phyloP scores from a whole-genome alignment of 345 rosid species.

The Capsella bursapastoris region DNA sequence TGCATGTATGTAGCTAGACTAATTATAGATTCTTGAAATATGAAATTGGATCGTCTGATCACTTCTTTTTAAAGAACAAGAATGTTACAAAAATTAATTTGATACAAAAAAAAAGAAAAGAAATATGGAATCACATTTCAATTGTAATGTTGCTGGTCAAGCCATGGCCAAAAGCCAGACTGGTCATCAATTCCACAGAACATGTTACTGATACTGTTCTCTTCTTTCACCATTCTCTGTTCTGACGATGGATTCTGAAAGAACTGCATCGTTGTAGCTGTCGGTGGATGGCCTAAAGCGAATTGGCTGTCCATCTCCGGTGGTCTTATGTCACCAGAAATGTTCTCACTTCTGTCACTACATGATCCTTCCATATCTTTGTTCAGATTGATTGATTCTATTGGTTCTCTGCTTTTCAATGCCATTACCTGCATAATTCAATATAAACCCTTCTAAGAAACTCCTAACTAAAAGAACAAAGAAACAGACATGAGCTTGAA shows the following conservation, averaged over 20 bases:
- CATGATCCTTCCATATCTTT: slow-evolving; percentile 92
- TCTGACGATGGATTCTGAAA: slow-evolving; percentile 58
- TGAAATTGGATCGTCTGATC: slow-evolving; percentile 29
- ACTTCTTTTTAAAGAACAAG: neutral
- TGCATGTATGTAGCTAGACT: slow-evolving; percentile 19
- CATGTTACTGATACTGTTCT: slow-evolving; percentile 76
- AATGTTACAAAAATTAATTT: neutral
- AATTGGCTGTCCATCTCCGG: slow-evolving; percentile 61
- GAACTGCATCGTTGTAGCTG: slow-evolving; percentile 53
- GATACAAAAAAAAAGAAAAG: neutral
- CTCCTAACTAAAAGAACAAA: neutral
- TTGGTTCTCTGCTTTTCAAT: slow-evolving; percentile 77
- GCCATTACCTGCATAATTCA: slow-evolving; percentile 62
- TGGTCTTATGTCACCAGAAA: slow-evolving; percentile 72
- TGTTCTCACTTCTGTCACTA: slow-evolving; percentile 84
- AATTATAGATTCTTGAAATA: slow-evolving; percentile 31
- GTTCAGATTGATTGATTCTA: slow-evolving; percentile 82
- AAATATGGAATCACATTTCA: slow-evolving; percentile 32
- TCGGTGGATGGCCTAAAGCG: slow-evolving; percentile 43
- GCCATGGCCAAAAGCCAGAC: slow-evolving; percentile 94
- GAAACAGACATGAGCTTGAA: neutral
- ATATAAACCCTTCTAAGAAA: neutral
- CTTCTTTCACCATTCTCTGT: slow-evolving; percentile 78
- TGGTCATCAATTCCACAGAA: slow-evolving; percentile 88
- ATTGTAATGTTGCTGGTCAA: slow-evolving; percentile 80